A percentile compares a stretch with the other conserved stretches of the same genome.
Conservation (phyloP, 2,329 filamentous ascomycete genomes). For the Ambrosiella beaveri region DNA sequence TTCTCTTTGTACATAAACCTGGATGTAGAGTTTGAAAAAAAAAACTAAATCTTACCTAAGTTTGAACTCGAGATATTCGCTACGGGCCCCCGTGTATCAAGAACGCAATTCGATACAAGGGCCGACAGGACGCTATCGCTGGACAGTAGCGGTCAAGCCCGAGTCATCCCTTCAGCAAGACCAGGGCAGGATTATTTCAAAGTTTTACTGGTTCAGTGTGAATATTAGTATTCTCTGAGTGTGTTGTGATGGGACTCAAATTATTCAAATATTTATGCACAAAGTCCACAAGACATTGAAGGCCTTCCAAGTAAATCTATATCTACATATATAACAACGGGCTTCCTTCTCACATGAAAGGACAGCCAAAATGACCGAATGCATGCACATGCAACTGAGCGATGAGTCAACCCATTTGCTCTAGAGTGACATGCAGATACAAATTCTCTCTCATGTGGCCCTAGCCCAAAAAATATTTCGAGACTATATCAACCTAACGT, state of each 20-base stretch:
- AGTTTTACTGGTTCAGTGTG: background rate
- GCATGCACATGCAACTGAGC: background rate
- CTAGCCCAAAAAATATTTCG: background rate
- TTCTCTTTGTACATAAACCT: no score
- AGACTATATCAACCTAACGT: background rate
- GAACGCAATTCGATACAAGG: background rate
- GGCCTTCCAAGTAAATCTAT: no score
- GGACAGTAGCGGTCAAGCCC: conserved; percentile 1
- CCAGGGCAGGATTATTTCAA: background rate
- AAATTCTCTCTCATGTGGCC: background rate
- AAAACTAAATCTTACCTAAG: background rate
- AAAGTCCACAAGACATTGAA: no score
- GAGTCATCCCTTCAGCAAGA: background rate
- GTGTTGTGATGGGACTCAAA: no score
- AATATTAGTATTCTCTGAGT: no score
- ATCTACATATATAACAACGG: no score
- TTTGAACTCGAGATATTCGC: background rate
- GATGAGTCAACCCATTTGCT: background rate
- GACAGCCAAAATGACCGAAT: background rate
- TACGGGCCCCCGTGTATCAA: background rate
- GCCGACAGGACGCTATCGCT: background rate
- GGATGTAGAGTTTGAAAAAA: background rate
- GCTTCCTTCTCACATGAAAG: background rate
- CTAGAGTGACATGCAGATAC: background rate
- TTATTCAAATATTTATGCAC: no score